These are phyloP conservation scores for Corniculantispora saksenae DNA, from an alignment of 2,329 filamentous ascomycete species.

Conservation along the genomic window DNA sequence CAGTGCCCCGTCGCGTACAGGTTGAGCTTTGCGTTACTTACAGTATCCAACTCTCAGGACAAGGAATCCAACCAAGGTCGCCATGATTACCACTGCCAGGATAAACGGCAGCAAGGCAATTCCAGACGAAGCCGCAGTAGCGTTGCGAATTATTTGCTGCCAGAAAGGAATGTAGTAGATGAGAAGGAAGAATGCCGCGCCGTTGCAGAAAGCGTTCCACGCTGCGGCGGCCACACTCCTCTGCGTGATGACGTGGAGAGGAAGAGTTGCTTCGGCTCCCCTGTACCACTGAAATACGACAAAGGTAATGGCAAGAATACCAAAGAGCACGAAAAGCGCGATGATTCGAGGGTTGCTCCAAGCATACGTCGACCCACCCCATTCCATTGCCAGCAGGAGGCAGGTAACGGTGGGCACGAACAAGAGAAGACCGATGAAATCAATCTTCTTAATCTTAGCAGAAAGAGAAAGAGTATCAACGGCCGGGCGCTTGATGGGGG, in stretches of 20 bases:
- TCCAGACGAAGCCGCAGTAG: constrained; percentile 20
- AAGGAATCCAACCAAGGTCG: no score
- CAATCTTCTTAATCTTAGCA: constrained; percentile 25
- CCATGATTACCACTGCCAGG: neutral
- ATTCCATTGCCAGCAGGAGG: constrained; percentile 45
- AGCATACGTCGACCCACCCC: constrained; percentile 36
- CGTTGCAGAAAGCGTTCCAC: constrained; percentile 31
- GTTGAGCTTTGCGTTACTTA: no score
- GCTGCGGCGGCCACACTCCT: constrained; percentile 70
- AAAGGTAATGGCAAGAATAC: constrained; percentile 42
- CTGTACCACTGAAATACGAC: constrained; percentile 33
- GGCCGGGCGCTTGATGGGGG: neutral
- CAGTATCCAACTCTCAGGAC: no score
- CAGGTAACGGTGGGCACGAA: constrained; percentile 31
- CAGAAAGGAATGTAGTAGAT: constrained; percentile 40
- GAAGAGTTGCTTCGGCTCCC: constrained; percentile 37
- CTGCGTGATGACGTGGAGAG: constrained; percentile 70
- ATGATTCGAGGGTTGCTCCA: constrained; percentile 38
- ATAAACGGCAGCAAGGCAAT: constrained; percentile 8
- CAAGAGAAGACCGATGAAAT: constrained; percentile 19
- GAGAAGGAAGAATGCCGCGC: constrained; percentile 30
- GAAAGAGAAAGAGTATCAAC: neutral
- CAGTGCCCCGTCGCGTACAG: no score
- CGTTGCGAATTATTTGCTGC: constrained; percentile 44
- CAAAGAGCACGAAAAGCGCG: constrained; percentile 42